phyloP scores from a whole-genome alignment of 176 grass and related monocot species.

The Elaeis guineensis region DNA sequence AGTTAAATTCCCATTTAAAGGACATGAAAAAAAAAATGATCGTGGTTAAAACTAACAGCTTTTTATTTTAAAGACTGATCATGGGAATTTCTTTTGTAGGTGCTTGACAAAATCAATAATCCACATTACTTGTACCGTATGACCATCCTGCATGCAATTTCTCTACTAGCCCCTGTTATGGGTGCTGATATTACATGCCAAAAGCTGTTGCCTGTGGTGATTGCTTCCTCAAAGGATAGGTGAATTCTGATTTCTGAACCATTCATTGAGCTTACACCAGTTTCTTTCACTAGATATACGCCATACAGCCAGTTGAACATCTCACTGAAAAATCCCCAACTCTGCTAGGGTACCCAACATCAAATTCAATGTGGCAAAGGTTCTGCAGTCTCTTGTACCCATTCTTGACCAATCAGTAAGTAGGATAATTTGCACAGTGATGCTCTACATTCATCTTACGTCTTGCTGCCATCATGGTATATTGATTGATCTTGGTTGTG shows the following conservation, averaged over 20 bases:
- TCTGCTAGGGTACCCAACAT: slow-evolving; percentile 81
- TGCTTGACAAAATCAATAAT: slow-evolving; percentile 88
- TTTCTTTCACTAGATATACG: too few species aligned
- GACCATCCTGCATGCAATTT: slow-evolving; percentile 76
- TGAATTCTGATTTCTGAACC: slow-evolving; percentile 22
- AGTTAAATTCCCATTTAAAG: too few species aligned
- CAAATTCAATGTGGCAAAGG: slow-evolving; percentile 94
- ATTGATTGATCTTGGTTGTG: background rate
- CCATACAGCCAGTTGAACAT: background rate
- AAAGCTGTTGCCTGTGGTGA: slow-evolving; percentile 66
- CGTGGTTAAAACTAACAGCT: too few species aligned
- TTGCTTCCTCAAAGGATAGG: slow-evolving; percentile 87
- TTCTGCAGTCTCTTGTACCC: slow-evolving; percentile 62
- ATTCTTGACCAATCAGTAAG: slow-evolving; percentile 77
- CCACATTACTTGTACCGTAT: slow-evolving; percentile 88
- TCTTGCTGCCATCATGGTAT: background rate
- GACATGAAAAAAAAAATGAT: too few species aligned
- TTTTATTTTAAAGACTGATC: too few species aligned
- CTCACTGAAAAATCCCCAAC: background rate
- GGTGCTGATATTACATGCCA: slow-evolving; percentile 86
- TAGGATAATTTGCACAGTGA: background rate
- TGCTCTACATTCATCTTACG: background rate
- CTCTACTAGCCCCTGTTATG: slow-evolving; percentile 77
- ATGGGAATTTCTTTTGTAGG: slow-evolving; percentile 34
- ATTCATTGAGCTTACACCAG: too few species aligned